Conservation (phyloP, 2,329 filamentous ascomycete species). For the Penicillium freii region DNA sequence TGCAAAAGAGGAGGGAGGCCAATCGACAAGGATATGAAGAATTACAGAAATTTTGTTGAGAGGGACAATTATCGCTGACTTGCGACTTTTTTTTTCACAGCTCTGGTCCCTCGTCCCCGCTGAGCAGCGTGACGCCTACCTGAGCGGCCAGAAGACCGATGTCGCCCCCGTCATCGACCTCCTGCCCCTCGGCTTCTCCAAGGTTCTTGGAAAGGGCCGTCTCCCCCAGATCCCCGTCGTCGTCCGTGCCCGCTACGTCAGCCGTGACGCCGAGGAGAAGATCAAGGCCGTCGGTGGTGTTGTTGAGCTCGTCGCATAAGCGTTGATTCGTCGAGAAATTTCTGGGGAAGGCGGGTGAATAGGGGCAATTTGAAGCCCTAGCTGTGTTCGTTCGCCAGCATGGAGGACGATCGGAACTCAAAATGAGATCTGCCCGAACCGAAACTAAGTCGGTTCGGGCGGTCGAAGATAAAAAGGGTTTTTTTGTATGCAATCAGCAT, state of each 20-base stretch:
- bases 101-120: slow-evolving; percentile 92
- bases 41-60: background rate
- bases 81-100: slow-evolving; percentile 47
- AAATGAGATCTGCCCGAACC: slow-evolving; percentile 34
- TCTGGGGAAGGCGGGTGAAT: slow-evolving; percentile 30
- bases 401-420: slow-evolving; percentile 30
- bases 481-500: slow-evolving; percentile 39
- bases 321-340: slow-evolving; percentile 28
- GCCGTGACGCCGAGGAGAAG: slow-evolving; percentile 96
- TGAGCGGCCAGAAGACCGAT: slow-evolving; percentile 75
- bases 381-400: slow-evolving; percentile 28
- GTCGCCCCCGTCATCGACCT: slow-evolving; percentile 98
- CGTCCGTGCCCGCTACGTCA: slow-evolving; percentile 92
- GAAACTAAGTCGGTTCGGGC: slow-evolving; percentile 28
- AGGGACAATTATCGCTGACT: slow-evolving; percentile 18
- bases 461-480: slow-evolving; percentile 36
- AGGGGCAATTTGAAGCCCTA: slow-evolving; percentile 29
- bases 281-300: slow-evolving; percentile 97
- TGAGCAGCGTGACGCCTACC: slow-evolving; percentile 91
- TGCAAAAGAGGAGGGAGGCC: background rate
- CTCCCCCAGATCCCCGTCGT: slow-evolving; percentile 90
- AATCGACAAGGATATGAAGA: background rate
- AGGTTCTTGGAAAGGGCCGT: slow-evolving; percentile 97
- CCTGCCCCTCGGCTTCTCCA: slow-evolving; percentile 94
- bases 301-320: slow-evolving; percentile 89